Base-by-base conservation (phyloP, 768 basidiomycete species). In the Lanmaoa pseudosensibilis region DNA sequence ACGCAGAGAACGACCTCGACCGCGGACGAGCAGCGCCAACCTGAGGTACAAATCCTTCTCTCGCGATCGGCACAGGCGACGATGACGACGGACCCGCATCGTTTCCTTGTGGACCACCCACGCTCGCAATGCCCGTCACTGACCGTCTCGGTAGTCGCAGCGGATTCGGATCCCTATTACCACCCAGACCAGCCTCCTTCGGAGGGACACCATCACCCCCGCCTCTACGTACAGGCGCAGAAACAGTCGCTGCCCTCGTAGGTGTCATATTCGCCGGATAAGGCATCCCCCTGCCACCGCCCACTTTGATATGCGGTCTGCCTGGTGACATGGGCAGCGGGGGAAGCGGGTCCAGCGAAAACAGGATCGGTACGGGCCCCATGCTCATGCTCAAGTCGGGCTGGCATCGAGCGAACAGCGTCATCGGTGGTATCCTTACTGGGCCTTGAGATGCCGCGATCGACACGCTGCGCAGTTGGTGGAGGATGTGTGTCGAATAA, bases 1-100 rank as follows among this genome's bases (percentile, higher is more conserved):
- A 86, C 3, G 83, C 86, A 10, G 89, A 91, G 65, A 92, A 92
- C 21, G 88, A 90, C 48, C 89, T 70, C 5, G 90, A 91, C 6
- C 81, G 72, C 15, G 80, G 82, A 7, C 90, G 73, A 10, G 74
- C 62, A 3, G 76, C 76, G 8, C 77, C 75, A 10, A 74, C 75
- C 53, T 79, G 78, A 0, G 90, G 88, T 54, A 83, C 77, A 64
- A 91, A 90, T 46, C 87, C 85, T 0, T 86, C 76, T 15, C 87
- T 70, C 0, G 81, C 85, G 27, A 88, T 65, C 19, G 71, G 70
- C 33, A 53, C 16, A 56, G 36, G 52, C 44, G 47, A 34, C 15
- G 44, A n/a, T n/a, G n/a, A 40, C 33, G 41, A 43, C 15, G 57
- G 45, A 16, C 37, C 33, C 41, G 19, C 40, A 39, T 44, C 47